Base-by-base conservation (phyloP, 768 basidiomycete genomes). In the Gautieria morchelliformis region DNA sequence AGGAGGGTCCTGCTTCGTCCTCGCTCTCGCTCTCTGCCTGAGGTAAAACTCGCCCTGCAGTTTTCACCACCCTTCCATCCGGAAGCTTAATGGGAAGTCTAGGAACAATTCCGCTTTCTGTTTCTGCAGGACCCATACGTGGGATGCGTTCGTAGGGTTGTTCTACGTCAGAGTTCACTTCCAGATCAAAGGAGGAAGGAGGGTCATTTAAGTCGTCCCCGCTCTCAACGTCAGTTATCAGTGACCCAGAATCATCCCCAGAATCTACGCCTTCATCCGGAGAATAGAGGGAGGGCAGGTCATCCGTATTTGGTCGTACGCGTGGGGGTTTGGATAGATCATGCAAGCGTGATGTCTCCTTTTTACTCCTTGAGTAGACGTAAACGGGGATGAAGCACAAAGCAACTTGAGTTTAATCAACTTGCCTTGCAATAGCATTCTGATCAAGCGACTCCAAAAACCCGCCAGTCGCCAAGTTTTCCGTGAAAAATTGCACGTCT, bases 61-160 rank as follows among this genome's bases (percentile, higher is more conserved):
- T 82, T 57, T 80, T 71, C 65, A 85, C 80, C 61, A 97, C 78
- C 59, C 79, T 81, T 0, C 94, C 94, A 61, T 88, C 78, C 3
- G 84, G 76, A 2, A 95, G 76, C 70, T 96, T 97, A 65, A 95
- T 93, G 10, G 94, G 91, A 32, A 95, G 74, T 15, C 85, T 75
- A 51, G 78, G 74, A 48, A 87, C 75, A 47, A 75, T 76, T 58
- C 75, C 74, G 39, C 74, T 75, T 59, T 78, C 71, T 49, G 63
- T 51, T 79, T 74, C 72, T 76, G 75, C 11, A 74, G 71, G n/a
- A 66, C 64, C 19, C 69, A 74, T 78, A 47, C 87, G 79, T 14
- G 85, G 81, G 32, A 70, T 69, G 22, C 70, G 73, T 68, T 92
- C 90, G 64, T 91, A 90, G 19, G 81, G 74, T 80, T 87, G 87